These are phyloP conservation scores for Cylindrodendrum hubeiense DNA, from an alignment of 2,329 filamentous ascomycete genomes.

Conservation along the genomic window DNA sequence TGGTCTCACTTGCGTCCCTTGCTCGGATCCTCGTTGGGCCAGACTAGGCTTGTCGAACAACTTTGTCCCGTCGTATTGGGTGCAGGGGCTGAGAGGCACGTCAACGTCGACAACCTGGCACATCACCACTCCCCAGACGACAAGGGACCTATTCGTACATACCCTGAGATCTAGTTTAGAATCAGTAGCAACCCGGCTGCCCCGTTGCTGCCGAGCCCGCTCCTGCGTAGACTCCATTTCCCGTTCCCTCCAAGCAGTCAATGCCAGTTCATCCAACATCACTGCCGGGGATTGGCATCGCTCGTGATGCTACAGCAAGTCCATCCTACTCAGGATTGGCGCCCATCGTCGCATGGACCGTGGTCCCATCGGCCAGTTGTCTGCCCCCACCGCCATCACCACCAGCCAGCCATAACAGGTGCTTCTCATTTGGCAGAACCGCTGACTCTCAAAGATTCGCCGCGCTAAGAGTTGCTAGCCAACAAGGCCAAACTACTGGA, in stretches of 20 bases:
- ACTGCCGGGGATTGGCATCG: slow-evolving; percentile 21
- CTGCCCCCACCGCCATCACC: slow-evolving; percentile 15
- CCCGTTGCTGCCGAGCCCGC: slow-evolving; percentile 33
- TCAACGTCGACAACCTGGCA: slow-evolving; percentile 11
- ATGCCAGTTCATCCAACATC: slow-evolving; percentile 18
- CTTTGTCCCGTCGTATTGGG: slow-evolving; percentile 19
- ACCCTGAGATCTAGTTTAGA: slow-evolving; percentile 1
- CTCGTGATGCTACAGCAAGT: slow-evolving; percentile 11
- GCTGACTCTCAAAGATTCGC: slow-evolving; percentile 12
- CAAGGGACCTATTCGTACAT: neutral
- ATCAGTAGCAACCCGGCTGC: neutral
- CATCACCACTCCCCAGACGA: slow-evolving; percentile 4
- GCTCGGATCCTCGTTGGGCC: slow-evolving; percentile 14
- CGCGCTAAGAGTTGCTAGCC: slow-evolving; percentile 19
- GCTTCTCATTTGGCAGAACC: slow-evolving; percentile 25
- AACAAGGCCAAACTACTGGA: slow-evolving; percentile 21
- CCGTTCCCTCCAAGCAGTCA: slow-evolving; percentile 11
- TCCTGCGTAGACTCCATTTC: slow-evolving; percentile 15
- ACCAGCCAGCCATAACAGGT: slow-evolving; percentile 8
- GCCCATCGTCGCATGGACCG: slow-evolving; percentile 3
- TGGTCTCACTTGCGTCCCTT: slow-evolving; percentile 20
- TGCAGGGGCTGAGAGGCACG: slow-evolving; percentile 15
- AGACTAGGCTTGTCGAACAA: slow-evolving; percentile 7
- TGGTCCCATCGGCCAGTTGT: slow-evolving; percentile 18
- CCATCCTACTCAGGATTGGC: slow-evolving; percentile 28